phyloP scores from a whole-genome alignment of 352 stramenopile genomes.

The Thalassiosira hispida region DNA sequence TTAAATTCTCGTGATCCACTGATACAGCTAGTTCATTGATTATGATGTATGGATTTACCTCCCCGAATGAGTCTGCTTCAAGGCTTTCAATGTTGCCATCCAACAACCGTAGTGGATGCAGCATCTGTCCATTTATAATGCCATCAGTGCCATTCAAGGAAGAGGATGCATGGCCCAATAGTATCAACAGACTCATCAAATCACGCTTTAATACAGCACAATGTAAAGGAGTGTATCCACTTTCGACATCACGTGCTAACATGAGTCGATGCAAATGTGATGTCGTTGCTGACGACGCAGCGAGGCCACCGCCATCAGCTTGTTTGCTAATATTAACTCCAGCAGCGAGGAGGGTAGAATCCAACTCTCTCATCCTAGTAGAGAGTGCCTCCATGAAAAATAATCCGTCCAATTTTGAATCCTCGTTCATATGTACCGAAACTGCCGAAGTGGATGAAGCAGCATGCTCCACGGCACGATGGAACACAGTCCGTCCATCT shows the following conservation, averaged over 20 bases:
- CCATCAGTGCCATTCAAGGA: not conserved
- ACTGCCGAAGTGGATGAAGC: conserved; percentile 6
- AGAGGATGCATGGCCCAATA: conserved; percentile 64
- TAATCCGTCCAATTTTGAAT: conserved; percentile 26
- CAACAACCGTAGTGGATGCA: conserved; percentile 31
- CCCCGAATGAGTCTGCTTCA: not conserved
- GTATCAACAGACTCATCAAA: conserved; percentile 67
- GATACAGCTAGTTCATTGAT: conserved; percentile 44
- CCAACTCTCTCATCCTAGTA: conserved; percentile 37
- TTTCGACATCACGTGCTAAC: conserved; percentile 63
- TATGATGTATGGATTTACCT: conserved; percentile 12
- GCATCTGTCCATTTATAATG: conserved; percentile 3
- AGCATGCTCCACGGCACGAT: conserved; percentile 5
- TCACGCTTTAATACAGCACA: conserved; percentile 63
- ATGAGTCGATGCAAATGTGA: conserved; percentile 48
- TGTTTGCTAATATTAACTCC: not conserved
- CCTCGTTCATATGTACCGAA: not conserved
- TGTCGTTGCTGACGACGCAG: not conserved
- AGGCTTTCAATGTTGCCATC: conserved; percentile 14
- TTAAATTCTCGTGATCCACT: conserved; percentile 66
- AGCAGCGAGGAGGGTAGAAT: not conserved
- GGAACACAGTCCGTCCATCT: conserved; percentile 23
- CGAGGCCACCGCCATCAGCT: conserved; percentile 7
- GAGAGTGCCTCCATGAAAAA: conserved; percentile 33
- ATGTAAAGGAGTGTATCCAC: conserved; percentile 78